Evolutionary conservation across 306 rosid genomes (phyloP), one percentile per base, ranked within the genome.

Genomic region (Sicyos baderoa): DNA sequence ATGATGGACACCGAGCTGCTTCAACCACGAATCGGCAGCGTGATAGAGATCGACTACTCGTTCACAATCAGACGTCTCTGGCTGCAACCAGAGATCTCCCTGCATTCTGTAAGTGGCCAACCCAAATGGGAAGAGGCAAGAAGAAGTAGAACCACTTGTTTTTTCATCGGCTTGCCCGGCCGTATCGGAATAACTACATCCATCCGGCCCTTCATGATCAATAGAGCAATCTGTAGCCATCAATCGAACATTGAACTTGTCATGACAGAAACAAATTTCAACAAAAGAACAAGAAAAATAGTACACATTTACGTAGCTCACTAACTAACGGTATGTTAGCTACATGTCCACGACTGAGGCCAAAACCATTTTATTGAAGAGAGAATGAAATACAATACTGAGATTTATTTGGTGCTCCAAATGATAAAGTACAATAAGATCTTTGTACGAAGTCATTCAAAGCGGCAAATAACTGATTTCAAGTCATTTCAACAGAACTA

Each of bases 21-120:
- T 90, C 80, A 90, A 35, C 96, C 96, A 90, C 3, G 96, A 90
- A 5, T 85, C 95, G 9, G 96, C 89, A 19, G 96, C 87, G 40
- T 78, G 77, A 73, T 75, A 61, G 58, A 90, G 83, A 72, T 72
- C 69, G 2, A 74, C 52, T 23, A 78, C 37, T 72, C 72, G 83
- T 32, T 84, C 89, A 15, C 71, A 45, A 18, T 84, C 95, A 44
- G 42, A 50, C 9, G 85, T 72, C n/a, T 79, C 83, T 17, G 84
- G 81, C 64, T 77, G 80, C 32, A 84, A 7, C 96, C 96, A 90
- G 50, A 85, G 51, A 50, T 82, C 83, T 68, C 80, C 89, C 35
- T 84, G 86, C 88, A 90, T 71, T 82, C 85, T 90, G 85, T 85
- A 85, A 0, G 86, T 73, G 0, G 90, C 95, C 18, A 86, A 58